These are phyloP conservation scores for Juglanconis sp. DNA, from an alignment of 2,329 filamentous ascomycete genomes.

Conservation along the genomic window DNA sequence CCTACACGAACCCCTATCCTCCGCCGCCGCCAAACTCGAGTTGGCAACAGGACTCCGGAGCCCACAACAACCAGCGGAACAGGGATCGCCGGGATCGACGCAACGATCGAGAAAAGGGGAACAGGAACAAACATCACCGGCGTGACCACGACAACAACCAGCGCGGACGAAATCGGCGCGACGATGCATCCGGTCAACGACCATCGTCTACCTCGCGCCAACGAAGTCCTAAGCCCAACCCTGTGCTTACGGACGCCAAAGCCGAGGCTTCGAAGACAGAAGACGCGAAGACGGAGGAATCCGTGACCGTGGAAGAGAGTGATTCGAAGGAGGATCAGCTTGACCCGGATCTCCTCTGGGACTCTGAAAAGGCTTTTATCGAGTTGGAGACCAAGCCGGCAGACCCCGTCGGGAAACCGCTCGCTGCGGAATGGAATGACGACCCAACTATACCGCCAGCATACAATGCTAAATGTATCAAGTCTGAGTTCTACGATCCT, in stretches of 20 bases:
- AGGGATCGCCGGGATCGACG: constrained; percentile 14
- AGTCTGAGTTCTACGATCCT: constrained; percentile 42
- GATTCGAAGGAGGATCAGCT: constrained; percentile 17
- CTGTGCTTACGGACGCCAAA: background rate
- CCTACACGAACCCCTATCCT: constrained; percentile 8
- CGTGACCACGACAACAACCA: constrained; percentile 8
- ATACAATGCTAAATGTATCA: constrained; percentile 40
- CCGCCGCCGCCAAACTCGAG: constrained; percentile 5
- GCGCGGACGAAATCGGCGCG: constrained; percentile 14
- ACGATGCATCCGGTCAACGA: constrained; percentile 3
- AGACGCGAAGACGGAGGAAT: constrained; percentile 1
- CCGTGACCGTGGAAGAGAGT: background rate
- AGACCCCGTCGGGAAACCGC: constrained; percentile 46
- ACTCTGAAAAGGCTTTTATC: constrained; percentile 37
- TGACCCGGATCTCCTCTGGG: constrained; percentile 36
- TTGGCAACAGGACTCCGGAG: constrained; percentile 6
- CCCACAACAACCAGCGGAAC: constrained; percentile 3
- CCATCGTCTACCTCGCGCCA: constrained; percentile 7
- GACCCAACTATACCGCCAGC: constrained; percentile 44
- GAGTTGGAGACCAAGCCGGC: constrained; percentile 34
- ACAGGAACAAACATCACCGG: constrained; percentile 13
- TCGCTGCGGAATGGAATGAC: constrained; percentile 40
- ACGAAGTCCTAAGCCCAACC: constrained; percentile 2
- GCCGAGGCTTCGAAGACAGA: background rate
- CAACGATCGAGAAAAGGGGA: constrained; percentile 10